These are phyloP conservation scores for Fusarium metavorans DNA, from an alignment of 2,329 filamentous ascomycete species.

Conservation along the genomic window DNA sequence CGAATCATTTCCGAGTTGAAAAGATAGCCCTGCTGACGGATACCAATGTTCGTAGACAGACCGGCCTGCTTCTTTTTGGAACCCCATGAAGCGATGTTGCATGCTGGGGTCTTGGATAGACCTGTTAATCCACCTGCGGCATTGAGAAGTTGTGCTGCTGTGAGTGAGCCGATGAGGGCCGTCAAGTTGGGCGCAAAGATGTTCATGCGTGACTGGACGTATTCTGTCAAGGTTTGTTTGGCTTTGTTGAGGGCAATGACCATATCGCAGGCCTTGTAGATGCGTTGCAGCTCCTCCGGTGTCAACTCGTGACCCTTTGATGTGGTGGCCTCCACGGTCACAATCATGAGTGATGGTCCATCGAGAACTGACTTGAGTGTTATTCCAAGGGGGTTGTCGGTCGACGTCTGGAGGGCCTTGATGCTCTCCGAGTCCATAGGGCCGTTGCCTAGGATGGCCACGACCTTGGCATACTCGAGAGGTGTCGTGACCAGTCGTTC, in stretches of 20 bases:
- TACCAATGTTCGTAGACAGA: constrained; percentile 90
- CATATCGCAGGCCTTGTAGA: constrained; percentile 86
- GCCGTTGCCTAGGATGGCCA: constrained; percentile 91
- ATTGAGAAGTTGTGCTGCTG: constrained; percentile 96
- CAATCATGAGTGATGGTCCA: constrained; percentile 92
- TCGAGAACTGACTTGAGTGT: constrained; percentile 86
- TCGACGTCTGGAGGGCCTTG: constrained; percentile 80
- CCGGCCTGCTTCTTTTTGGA: constrained; percentile 88
- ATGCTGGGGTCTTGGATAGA: constrained; percentile 91
- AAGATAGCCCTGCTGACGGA: constrained; percentile 92
- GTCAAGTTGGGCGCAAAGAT: constrained; percentile 96
- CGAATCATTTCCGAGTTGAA: constrained; percentile 93
- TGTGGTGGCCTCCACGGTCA: constrained; percentile 93
- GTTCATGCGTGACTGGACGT: constrained; percentile 97
- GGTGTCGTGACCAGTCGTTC: constrained; percentile 91
- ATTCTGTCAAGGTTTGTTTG: constrained; percentile 88
- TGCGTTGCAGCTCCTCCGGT: constrained; percentile 78
- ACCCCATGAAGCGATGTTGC: constrained; percentile 91
- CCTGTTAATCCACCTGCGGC: constrained; percentile 89
- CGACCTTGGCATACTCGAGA: constrained; percentile 94
- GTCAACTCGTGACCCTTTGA: constrained; percentile 84
- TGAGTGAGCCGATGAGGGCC: constrained; percentile 88
- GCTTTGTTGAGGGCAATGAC: constrained; percentile 88
- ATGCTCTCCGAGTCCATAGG: constrained; percentile 86
- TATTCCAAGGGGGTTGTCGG: constrained; percentile 81